A percentile compares a stretch with the other conserved stretches of the same genome.
Conservation (phyloP, 1,139 yeast species). For the Candida tetrigidarum region DNA sequence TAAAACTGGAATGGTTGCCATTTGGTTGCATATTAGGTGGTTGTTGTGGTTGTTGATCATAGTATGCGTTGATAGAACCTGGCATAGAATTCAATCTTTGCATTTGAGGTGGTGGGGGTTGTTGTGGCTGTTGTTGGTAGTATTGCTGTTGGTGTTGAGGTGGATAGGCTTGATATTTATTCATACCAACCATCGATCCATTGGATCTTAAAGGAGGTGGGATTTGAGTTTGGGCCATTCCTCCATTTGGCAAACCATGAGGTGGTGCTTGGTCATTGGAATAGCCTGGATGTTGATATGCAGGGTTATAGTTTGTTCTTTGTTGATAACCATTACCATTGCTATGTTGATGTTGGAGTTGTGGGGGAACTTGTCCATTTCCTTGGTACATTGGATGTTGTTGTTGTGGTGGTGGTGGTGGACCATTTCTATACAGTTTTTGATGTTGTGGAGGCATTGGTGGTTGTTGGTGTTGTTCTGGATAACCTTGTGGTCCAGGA, state of each 20-base stretch:
- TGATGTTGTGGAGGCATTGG: slow-evolving; percentile 7
- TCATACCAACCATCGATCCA: slow-evolving; percentile 17
- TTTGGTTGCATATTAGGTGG: slow-evolving; percentile 11
- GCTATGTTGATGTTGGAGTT: slow-evolving; percentile 7
- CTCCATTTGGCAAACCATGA: slow-evolving; percentile 42
- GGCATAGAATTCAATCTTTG: slow-evolving; percentile 17
- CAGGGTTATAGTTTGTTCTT: slow-evolving; percentile 5
- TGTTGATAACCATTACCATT: slow-evolving; percentile 8
- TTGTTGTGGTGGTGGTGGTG: no score
- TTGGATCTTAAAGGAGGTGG: slow-evolving; percentile 28
- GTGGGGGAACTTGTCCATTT: slow-evolving; percentile 4
- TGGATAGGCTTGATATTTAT: slow-evolving; percentile 16
- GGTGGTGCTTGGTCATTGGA: slow-evolving; percentile 37
- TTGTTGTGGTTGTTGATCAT: slow-evolving; percentile 9
- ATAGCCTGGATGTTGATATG: slow-evolving; percentile 3
- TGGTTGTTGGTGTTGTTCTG: slow-evolving; percentile 18
- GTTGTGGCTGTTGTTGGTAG: slow-evolving; percentile 7
- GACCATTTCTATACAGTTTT: slow-evolving; percentile 7
- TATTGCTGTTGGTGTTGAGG: slow-evolving; percentile 5
- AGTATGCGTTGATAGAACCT: slow-evolving; percentile 2
- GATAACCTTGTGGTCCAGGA: background rate
- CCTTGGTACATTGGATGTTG: slow-evolving; percentile 6
- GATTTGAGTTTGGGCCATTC: slow-evolving; percentile 32
- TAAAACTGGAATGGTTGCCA: slow-evolving; percentile 15
- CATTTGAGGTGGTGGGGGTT: slow-evolving; percentile 12